Evolutionary conservation across 2,329 filamentous ascomycete genomes (phyloP).

Genomic region (Calcarisporium arbuscula): DNA sequence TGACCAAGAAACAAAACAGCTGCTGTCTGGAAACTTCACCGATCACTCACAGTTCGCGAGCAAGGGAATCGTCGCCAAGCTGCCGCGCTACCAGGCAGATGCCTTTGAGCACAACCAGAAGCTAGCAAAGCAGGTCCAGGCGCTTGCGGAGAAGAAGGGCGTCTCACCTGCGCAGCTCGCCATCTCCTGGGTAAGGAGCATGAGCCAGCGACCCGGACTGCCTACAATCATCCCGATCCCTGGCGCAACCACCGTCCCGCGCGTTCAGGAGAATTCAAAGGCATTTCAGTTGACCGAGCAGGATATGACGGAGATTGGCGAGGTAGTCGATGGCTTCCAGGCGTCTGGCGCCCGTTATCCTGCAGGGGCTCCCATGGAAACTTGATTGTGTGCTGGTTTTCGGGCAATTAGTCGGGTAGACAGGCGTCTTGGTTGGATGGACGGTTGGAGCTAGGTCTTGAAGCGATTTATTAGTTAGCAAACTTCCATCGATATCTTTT

Average conservation of each 20-base stretch:
- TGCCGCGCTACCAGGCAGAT: slow-evolving; percentile 56
- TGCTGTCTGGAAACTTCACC: slow-evolving; percentile 22
- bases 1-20: slow-evolving; percentile 16
- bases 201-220: slow-evolving; percentile 45
- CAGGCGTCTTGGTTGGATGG: too few species aligned
- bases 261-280: slow-evolving; percentile 56
- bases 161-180: slow-evolving; percentile 60
- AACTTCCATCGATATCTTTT: too few species aligned
- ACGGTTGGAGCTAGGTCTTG: too few species aligned
- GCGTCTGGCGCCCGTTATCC: slow-evolving; percentile 44
- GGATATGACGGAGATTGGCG: slow-evolving; percentile 44
- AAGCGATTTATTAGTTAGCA: too few species aligned
- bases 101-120: slow-evolving; percentile 59
- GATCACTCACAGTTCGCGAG: slow-evolving; percentile 16
- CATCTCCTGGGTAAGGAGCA: slow-evolving; percentile 53
- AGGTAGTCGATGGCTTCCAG: slow-evolving; percentile 41
- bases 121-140: slow-evolving; percentile 51
- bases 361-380: slow-evolving; percentile 26
- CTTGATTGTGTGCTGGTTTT: too few species aligned
- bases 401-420: slow-evolving; percentile 8
- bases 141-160: slow-evolving; percentile 52
- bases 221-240: slow-evolving; percentile 60
- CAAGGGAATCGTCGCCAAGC: slow-evolving; percentile 13
- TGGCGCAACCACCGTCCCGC: slow-evolving; percentile 49
- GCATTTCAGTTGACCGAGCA: slow-evolving; percentile 40